Evolutionary conservation across 2,329 filamentous ascomycete species (phyloP), one percentile per base, ranked within the genome.

Genomic region (Pseudopithomyces maydicus): DNA sequence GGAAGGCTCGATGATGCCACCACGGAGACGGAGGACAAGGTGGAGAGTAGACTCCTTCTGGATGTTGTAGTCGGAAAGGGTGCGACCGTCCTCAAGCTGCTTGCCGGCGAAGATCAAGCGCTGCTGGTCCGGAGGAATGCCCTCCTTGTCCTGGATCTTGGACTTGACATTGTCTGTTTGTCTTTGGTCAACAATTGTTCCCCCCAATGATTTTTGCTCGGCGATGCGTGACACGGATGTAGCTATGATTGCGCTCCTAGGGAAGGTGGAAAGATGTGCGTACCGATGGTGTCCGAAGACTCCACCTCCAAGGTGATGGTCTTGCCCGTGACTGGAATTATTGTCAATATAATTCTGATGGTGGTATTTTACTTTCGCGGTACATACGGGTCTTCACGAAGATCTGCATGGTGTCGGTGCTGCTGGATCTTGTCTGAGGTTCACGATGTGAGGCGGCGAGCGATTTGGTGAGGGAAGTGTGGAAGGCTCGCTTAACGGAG

Each of bases 91-190:
- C 88, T 97, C 94, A 69, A 98, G 90, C 85, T 97, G 94, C 90
- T 97, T 97, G 81, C 94, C 93, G 75, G 93, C 93, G 81, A 98
- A 98, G 85, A 97, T 97, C 85, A 98, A 82, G 78, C 94, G 93
- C 87, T 98, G 94, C 83, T 97, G 93, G 83, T 97, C 94, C 69
- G 93, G 93, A 75, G 94, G 94, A 72, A 97, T 97, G 75, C 94
- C 94, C 85, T 97, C 94, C 90, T 97, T 97, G 84, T 97, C 93
- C 86, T 97, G 94, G 82, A 98, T 97, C 90, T 97, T 97, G 85
- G 89, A 90, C 90, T 98, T 98, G 83, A 98, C 94, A 88, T 97
- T 98, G 89, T 98, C 94, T 72, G 44, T 47, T 48, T 43, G 19
- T n/a, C 46, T 58, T 15, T 29, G 47, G 63, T 72, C 58, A 74